A percentile compares a stretch with the other conserved stretches of the same genome.
Conservation (phyloP, 73 alveolate species). For the Tetrahymena borealis region DNA sequence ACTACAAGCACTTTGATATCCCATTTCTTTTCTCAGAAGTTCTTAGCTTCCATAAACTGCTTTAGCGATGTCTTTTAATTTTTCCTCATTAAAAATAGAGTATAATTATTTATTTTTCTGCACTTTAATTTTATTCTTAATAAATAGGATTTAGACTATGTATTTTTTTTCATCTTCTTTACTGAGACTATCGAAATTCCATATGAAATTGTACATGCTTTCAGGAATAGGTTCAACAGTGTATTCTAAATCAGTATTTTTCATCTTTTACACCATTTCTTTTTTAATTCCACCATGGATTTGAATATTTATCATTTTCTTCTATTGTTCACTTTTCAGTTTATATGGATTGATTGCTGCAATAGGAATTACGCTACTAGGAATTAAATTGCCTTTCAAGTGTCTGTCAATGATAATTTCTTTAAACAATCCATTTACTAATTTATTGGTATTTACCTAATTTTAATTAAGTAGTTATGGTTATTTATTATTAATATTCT, state of each 20-base stretch:
- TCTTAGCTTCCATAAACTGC: slow-evolving; percentile 42
- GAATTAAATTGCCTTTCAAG: neutral
- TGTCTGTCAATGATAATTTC: neutral
- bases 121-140: neutral
- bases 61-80: neutral
- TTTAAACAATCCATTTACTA: neutral
- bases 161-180: slow-evolving; percentile 49
- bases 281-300: slow-evolving; percentile 51
- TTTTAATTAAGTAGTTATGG: no score
- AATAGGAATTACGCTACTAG: neutral
- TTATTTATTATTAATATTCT: no score
- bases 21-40: slow-evolving; percentile 38
- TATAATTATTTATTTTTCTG: slow-evolving; percentile 5
- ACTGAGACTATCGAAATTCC: slow-evolving; percentile 57
- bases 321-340: neutral
- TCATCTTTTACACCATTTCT: slow-evolving; percentile 9
- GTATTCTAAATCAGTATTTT: slow-evolving; percentile 38
- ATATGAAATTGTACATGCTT: slow-evolving; percentile 45
- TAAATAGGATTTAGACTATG: slow-evolving; percentile 46
- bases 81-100: slow-evolving; percentile 5
- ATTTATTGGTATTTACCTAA: neutral
- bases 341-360: neutral
- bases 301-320: neutral
- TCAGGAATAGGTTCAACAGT: slow-evolving; percentile 68
- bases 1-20: slow-evolving; percentile 52